Evolutionary conservation across 108 stramenopile species (phyloP).

Genomic region (Pseudonitzschia multiseries): DNA sequence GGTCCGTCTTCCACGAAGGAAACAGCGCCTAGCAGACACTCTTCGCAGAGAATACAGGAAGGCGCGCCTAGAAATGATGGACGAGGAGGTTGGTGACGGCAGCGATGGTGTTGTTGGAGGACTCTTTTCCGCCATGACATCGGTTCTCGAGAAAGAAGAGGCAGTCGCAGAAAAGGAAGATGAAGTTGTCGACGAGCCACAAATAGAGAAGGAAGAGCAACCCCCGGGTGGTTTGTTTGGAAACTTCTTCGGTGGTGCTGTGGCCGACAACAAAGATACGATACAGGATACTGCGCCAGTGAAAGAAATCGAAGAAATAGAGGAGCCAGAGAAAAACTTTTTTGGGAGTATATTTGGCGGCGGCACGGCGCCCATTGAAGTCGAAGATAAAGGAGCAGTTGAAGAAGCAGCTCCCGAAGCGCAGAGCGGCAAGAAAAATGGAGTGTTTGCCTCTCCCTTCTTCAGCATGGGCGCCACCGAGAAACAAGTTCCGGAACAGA

Average conservation of each 20-base stretch:
- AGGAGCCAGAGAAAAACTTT: constrained; percentile 12
- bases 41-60: constrained; percentile 41
- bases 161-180: constrained; percentile 3
- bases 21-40: constrained; percentile 38
- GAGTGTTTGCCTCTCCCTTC: neutral
- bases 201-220: constrained; percentile 25
- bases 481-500: constrained; percentile 10
- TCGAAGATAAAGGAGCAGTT: constrained; percentile 14
- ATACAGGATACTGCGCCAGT: constrained; percentile 4
- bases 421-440: neutral
- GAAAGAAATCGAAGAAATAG: neutral
- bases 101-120: constrained; percentile 18
- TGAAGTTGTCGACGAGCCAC: constrained; percentile 17
- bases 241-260: neutral
- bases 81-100: constrained; percentile 18
- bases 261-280: neutral
- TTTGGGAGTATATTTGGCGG: constrained; percentile 17
- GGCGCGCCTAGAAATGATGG: constrained; percentile 23
- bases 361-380: constrained; percentile 12
- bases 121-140: neutral
- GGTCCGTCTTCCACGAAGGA: constrained; percentile 36
- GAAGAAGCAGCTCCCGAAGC: constrained; percentile 5
- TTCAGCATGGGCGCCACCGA: constrained; percentile 2
- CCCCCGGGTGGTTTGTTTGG: neutral
- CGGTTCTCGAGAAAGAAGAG: constrained; percentile 12